Evolutionary conservation across 139 green algal genomes (phyloP), one percentile per base, ranked within the genome.

Genomic region (Nannochloris sp.): DNA sequence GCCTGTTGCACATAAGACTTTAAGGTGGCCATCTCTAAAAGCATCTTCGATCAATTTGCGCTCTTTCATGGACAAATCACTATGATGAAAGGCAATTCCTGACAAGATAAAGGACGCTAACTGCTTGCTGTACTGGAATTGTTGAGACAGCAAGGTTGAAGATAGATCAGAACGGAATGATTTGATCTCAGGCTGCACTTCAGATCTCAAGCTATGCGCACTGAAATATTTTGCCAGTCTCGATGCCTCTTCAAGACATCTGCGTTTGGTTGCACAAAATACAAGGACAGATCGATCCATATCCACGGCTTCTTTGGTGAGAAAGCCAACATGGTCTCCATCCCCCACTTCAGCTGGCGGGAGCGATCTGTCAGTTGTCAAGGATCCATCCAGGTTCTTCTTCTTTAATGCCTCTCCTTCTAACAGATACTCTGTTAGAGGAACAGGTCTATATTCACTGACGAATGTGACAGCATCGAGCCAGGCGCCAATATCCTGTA

Each of bases 391-490:
- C 21, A 15, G 12, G 4, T 25, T 23, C 21, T 19, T 50, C 57
- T 34, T 23, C 51, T 21, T 23, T 44, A 36, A 24, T 57, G 18
- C 48, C 14, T 21, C 5, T 7, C 36, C 36, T 7, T 83, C 67
- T 72, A 90, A 93, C n/a, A 96, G 29, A 49, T 70, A 87, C 58
- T 88, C 71, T 48, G 78, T n/a, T 21, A 98, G 77, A 3, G 81
- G 75, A 46, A 99, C 87, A 3, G 93, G 93, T 46, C 93, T 74
- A 67, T 86, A 95, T 37, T 81, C 49, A 19, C 88, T 96, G 40
- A 48, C 12, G 67, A 86, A 97, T 34, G 96, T 75, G 58, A 70
- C 57, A 1, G 90, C 92, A 16, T 81, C 74, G 34, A 99, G 81
- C 93, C 93, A 99, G 37, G 61, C 68, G 0, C 83, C 88, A 8